Evolutionary conservation across 495 filamentous ascomycete species (phyloP), one percentile per base, ranked within the genome.

Genomic region (Massariosphaeria phaeospora): DNA sequence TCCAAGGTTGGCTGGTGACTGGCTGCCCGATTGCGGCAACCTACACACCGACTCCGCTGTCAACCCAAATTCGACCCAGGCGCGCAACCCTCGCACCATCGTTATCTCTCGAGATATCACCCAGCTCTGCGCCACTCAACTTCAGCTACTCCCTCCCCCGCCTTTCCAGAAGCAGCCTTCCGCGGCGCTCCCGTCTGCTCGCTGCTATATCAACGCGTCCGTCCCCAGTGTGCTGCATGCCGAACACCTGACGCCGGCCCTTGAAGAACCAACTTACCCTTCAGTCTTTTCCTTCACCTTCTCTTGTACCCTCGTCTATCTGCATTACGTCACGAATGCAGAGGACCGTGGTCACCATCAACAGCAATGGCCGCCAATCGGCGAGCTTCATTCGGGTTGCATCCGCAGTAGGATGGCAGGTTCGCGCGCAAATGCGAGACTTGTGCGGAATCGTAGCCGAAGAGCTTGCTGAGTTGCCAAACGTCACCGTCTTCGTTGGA

Each of bases 301-400:
- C 11, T 20, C 38, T 21, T 17, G 20, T 25, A 10, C 1, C 34
- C 36, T 36, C 25, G n/a, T 9, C 18, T 15, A 23, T 13, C 46
- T 24, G 24, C 27, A 49, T 15, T 13, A 3, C n/a, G 18, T 29
- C 40, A 34, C 57, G 57, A 11, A 61, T 61, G 57, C 50, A 55
- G 38, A 90, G 73, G 48, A 91, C 83, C 41, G 89, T 96, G 61
- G 90, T 88, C 61, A 84, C 93, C 65, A 89, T 96, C 68, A 97
- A 97, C 71, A 84, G 85, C 69, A 87, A 85, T 58, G 91, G 91
- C 54, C 84, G 91, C 56, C 91, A 97, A 76, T 88, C 90, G 26
- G 91, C 91, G 36, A 95, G 89, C 31, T 79, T 97, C 66, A 89
- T 95, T 48, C 84, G 91, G 40, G 90, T 94, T 62, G 91, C 91